These are phyloP conservation scores for Mediolabrus comicus DNA, from an alignment of 108 stramenopile species.

Conservation along the genomic window DNA sequence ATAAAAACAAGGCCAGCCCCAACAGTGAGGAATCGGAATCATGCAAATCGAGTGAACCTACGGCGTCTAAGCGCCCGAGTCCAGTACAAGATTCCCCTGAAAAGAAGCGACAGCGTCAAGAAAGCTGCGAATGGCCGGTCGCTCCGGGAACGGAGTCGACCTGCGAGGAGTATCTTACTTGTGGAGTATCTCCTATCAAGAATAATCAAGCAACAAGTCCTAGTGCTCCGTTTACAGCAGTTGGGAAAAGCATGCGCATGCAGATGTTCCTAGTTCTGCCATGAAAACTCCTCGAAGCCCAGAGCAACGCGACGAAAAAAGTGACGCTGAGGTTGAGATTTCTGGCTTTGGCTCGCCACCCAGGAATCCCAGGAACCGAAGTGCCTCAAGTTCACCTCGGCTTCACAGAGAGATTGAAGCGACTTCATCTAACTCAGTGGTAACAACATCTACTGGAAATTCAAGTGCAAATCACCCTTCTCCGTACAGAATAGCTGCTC, in stretches of 20 bases:
- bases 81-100: neutral
- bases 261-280: neutral
- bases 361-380: constrained; percentile 4
- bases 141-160: neutral
- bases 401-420: constrained; percentile 20
- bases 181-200: neutral
- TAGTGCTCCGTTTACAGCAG: constrained; percentile 6
- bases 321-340: constrained; percentile 1
- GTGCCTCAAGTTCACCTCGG: constrained; percentile 7
- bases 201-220: neutral
- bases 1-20: neutral
- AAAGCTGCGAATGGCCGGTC: neutral
- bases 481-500: neutral
- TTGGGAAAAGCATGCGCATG: constrained; percentile 17
- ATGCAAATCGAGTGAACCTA: neutral
- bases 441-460: constrained; percentile 14
- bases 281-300: neutral
- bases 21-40: constrained; percentile 4
- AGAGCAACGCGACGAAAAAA: constrained; percentile 32
- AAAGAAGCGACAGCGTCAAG: neutral
- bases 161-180: neutral
- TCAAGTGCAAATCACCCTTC: constrained; percentile 19
- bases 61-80: neutral
- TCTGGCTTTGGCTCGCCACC: constrained; percentile 41
- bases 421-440: constrained; percentile 28